Percentiles rank a stretch among this genome's conserved stretches.
Evolutionary conservation across 306 rosid species (phyloP).

Genomic region (Heteromeles arbutifolia): DNA sequence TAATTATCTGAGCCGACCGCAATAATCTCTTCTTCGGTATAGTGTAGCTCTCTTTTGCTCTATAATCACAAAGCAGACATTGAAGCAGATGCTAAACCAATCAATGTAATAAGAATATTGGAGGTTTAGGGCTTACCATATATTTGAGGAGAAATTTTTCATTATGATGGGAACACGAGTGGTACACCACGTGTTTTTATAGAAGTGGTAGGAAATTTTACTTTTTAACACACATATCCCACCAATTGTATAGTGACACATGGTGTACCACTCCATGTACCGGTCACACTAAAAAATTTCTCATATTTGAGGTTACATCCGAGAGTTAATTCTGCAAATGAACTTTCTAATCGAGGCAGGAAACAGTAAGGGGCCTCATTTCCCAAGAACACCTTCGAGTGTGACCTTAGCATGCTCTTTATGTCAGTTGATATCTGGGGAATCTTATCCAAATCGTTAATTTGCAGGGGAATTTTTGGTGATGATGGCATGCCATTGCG

Average conservation of each 20-base stretch:
- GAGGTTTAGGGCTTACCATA: constrained; percentile 47
- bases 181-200: too few species aligned
- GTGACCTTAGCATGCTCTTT: constrained; percentile 58
- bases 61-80: constrained; percentile 6
- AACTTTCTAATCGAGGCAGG: constrained; percentile 63
- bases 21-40: constrained; percentile 83
- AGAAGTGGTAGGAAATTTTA: too few species aligned
- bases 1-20: constrained; percentile 52
- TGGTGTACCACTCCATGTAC: too few species aligned
- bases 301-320: constrained; percentile 73
- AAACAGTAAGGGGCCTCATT: constrained; percentile 77
- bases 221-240: too few species aligned
- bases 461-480: constrained; percentile 61
- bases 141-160: too few species aligned
- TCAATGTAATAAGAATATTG: not conserved
- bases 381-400: constrained; percentile 67
- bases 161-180: too few species aligned
- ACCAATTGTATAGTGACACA: too few species aligned
- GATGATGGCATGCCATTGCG: constrained; percentile 56
- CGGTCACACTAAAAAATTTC: too few species aligned
- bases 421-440: constrained; percentile 56
- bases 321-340: constrained; percentile 63
- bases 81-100: not conserved
- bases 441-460: constrained; percentile 56
- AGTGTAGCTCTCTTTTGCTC: constrained; percentile 58